A percentile compares a stretch with the other conserved stretches of the same genome.
phyloP scores from a whole-genome alignment of 2,329 filamentous ascomycete genomes.

The Penicillium janthinellum region DNA sequence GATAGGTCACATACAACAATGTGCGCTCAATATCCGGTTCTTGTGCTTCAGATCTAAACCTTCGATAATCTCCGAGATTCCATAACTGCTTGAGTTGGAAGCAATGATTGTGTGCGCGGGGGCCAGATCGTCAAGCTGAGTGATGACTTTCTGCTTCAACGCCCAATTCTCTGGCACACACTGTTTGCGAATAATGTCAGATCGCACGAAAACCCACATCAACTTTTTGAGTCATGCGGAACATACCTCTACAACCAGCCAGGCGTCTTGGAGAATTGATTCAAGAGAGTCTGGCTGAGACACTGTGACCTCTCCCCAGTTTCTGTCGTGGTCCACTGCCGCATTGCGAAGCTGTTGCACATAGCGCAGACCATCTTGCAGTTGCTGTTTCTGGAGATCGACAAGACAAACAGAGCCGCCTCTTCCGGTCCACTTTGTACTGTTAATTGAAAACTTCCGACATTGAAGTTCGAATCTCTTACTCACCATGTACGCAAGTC shows the following conservation, averaged over 20 bases:
- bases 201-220: background rate
- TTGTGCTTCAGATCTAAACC: constrained; percentile 38
- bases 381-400: constrained; percentile 33
- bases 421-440: constrained; percentile 36
- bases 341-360: constrained; percentile 31
- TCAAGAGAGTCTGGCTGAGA: constrained; percentile 24
- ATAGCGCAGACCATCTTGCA: constrained; percentile 30
- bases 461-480: background rate
- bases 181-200: constrained; percentile 17
- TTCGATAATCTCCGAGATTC: constrained; percentile 47
- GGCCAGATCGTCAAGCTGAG: constrained; percentile 43
- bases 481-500: constrained; percentile 42
- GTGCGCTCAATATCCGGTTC: constrained; percentile 46
- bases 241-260: constrained; percentile 41
- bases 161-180: constrained; percentile 49
- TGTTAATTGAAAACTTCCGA: background rate
- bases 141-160: constrained; percentile 46
- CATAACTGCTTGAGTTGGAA: constrained; percentile 53
- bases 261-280: constrained; percentile 30
- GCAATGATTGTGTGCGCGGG: constrained; percentile 44
- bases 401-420: constrained; percentile 36
- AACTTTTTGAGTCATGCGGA: background rate
- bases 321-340: constrained; percentile 4
- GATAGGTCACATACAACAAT: constrained; percentile 43
- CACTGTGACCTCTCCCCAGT: constrained; percentile 30